Evolutionary conservation across 139 green algal species (phyloP), one percentile per base, ranked within the genome.

Genomic region (Ulvella scutata): DNA sequence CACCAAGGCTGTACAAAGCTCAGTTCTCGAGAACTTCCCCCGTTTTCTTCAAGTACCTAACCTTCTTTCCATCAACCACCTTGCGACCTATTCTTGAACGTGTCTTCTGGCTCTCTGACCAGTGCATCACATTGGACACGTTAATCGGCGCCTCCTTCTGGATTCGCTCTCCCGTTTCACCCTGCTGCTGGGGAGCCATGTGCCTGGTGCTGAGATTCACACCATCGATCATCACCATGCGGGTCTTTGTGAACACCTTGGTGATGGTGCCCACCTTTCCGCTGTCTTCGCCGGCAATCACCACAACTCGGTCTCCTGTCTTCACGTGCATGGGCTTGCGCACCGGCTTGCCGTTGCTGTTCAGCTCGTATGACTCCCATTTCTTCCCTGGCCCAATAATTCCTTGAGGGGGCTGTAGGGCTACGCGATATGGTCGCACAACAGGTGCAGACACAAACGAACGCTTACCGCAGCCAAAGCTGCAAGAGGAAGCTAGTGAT

Each of bases 101-200:
- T 29, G 85, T 80, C 73, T 90, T 74, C 81, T 92, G 76, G 73
- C 85, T 73, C 67, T 91, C 89, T 37, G 85, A 94, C 77, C 92
- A 98, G 76, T 92, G 88, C 86, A 94, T 93, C 33, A 98, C 95
- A 78, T 99, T 99, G 43, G 87, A 96, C 81, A 96, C 90, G 82
- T 98, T 89, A 37, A 99, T 89, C 10, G 94, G 91, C 34, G 85
- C 90, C 86, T 98, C 93, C 60, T 81, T 79, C 75, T 90, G 83
- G 75, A 81, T 78, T 29, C 76, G 60, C 72, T 78, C 43, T 29
- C 67, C 85, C 1, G 78, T 78, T 85, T 98, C 93, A 6, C 88
- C 89, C 79, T 96, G 81, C 28, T 62, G 74, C 60, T 82, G 81
- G 6, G 90, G 90, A 82, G 91, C 90, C 1, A 94, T 74, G 81